phyloP scores from a whole-genome alignment of 768 basidiomycete genomes.

The Suillus plorans region DNA sequence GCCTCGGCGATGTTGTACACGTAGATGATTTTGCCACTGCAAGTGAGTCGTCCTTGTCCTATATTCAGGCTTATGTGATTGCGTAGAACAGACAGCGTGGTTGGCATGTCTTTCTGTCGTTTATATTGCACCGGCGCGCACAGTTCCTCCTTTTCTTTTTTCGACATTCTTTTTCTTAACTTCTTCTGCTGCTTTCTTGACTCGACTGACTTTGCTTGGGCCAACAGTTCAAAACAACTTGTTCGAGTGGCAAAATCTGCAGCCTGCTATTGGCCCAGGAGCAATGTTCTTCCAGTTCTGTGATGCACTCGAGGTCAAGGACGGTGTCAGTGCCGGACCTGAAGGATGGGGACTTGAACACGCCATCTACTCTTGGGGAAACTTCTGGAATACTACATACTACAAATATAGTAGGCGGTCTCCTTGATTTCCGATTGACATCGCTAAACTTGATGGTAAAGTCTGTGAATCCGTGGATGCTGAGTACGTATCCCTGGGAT shows the following conservation, averaged over 20 bases:
- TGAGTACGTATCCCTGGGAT: conserved; percentile 41
- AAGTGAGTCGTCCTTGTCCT: conserved; percentile 28
- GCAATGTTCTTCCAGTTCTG: conserved; percentile 39
- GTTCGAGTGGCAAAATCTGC: conserved; percentile 69
- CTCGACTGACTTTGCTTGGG: neutral
- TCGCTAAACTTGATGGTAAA: conserved; percentile 22
- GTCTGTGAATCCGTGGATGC: conserved; percentile 50
- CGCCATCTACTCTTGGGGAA: conserved; percentile 62
- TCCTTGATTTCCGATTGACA: neutral
- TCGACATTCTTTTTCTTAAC: neutral
- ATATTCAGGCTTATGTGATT: neutral
- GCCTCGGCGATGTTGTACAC: conserved; percentile 55
- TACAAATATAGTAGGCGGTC: conserved; percentile 41
- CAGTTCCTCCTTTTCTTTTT: neutral
- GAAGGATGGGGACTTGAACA: conserved; percentile 63
- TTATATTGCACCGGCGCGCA: neutral
- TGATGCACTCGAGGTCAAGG: conserved; percentile 38
- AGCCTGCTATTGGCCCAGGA: conserved; percentile 46
- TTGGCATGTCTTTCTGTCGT: neutral
- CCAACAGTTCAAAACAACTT: conserved; percentile 46
- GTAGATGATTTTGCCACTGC: conserved; percentile 68
- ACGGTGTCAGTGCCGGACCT: conserved; percentile 40
- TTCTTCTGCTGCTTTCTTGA: neutral
- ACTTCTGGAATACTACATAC: conserved; percentile 54
- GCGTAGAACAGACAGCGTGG: neutral